Evolutionary conservation across 768 basidiomycete genomes (phyloP).

Genomic region (Mycena polygramma): DNA sequence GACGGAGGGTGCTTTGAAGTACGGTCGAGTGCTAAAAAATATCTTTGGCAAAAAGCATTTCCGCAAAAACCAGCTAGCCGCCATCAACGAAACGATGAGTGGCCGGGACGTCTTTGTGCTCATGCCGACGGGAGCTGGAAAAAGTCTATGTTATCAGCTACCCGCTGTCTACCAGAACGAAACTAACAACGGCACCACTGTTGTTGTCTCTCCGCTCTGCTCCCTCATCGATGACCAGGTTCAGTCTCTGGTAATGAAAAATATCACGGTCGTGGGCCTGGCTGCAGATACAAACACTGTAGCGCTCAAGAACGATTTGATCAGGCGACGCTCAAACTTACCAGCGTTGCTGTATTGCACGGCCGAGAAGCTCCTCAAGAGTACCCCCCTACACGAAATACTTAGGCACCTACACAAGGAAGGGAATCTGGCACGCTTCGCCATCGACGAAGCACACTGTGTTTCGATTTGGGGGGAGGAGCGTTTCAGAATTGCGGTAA

Average conservation of each 20-base stretch:
- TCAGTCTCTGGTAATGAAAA: slow-evolving; percentile 58
- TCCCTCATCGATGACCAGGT: slow-evolving; percentile 80
- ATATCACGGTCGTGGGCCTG: slow-evolving; percentile 58
- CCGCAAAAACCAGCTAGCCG: slow-evolving; percentile 47
- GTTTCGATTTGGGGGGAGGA: background rate
- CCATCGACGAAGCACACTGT: slow-evolving; percentile 28
- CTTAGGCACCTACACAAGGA: background rate
- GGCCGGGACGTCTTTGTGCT: slow-evolving; percentile 78
- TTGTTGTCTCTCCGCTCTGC: slow-evolving; percentile 77
- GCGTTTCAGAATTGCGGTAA: slow-evolving; percentile 4
- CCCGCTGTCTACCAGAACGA: slow-evolving; percentile 67
- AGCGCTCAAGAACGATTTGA: background rate
- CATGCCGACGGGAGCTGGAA: slow-evolving; percentile 83
- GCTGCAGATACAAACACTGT: background rate
- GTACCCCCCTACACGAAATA: background rate
- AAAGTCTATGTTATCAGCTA: slow-evolving; percentile 75
- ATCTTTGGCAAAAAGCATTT: background rate
- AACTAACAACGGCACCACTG: slow-evolving; percentile 69
- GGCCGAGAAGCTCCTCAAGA: slow-evolving; percentile 9
- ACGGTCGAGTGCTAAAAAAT: background rate
- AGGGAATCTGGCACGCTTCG: background rate
- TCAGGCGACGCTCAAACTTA: background rate
- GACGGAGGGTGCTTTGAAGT: background rate
- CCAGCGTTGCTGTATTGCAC: slow-evolving; percentile 20
- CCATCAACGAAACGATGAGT: slow-evolving; percentile 68